Conservation (phyloP, 1,284 basidiomycete species). For the Melampsora allii-populina region DNA sequence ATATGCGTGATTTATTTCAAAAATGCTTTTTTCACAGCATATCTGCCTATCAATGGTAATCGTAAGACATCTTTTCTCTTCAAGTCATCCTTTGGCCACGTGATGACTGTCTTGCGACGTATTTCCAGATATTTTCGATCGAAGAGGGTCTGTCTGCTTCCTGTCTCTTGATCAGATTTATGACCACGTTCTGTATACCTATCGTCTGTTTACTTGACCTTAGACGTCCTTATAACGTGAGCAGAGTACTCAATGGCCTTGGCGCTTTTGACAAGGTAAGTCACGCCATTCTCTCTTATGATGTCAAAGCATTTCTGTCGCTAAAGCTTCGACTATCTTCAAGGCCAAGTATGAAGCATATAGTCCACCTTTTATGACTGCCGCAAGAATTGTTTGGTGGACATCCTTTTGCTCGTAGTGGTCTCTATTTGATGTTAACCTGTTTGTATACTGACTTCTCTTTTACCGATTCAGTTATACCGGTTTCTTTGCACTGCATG, state of each 20-base stretch:
- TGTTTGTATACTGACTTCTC: conserved; percentile 44
- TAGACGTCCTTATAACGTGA: conserved; percentile 30
- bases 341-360: conserved; percentile 46
- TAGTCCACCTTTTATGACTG: conserved; percentile 47
- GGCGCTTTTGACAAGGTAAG: conserved; percentile 29
- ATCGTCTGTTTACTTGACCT: background rate
- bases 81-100: background rate
- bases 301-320: background rate
- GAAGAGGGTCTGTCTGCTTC: conserved; percentile 18
- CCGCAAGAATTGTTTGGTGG: conserved; percentile 36
- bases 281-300: background rate
- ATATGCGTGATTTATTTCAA: conserved; percentile 26
- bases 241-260: conserved; percentile 8
- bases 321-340: background rate
- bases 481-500: conserved; percentile 52
- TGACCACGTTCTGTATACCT: background rate
- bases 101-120: background rate
- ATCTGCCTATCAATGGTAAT: conserved; percentile 47
- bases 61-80: conserved; percentile 13
- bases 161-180: background rate
- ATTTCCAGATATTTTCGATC: conserved; percentile 21
- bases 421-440: conserved; percentile 46
- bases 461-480: conserved; percentile 53
- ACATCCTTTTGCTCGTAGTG: conserved; percentile 10
- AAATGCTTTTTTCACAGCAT: conserved; percentile 36